A percentile compares a stretch with the other conserved stretches of the same genome.
Evolutionary conservation across 176 grass and related monocot genomes (phyloP).

Genomic region (Oryza glaberrima): DNA sequence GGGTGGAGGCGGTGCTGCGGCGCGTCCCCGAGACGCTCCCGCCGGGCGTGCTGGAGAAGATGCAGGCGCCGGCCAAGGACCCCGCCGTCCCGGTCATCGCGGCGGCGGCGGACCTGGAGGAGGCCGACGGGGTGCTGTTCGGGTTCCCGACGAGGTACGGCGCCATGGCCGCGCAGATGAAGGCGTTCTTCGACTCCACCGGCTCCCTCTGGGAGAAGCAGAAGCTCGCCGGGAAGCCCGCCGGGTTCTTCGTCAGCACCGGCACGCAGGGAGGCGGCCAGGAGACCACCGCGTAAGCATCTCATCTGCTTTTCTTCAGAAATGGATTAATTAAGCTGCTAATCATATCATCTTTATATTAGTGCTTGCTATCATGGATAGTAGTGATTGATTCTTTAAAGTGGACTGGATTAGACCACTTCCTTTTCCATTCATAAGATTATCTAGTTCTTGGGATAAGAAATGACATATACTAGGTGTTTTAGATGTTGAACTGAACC

Average conservation of each 20-base stretch:
- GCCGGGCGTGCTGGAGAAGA: constrained; percentile 69
- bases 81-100: constrained; percentile 54
- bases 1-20: constrained; percentile 65
- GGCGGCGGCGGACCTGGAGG: constrained; percentile 62
- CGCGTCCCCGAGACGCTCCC: constrained; percentile 78
- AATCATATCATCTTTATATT: constrained; percentile 2
- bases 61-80: constrained; percentile 76
- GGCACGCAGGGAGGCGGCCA: constrained; percentile 88
- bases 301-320: constrained; percentile 15
- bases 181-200: constrained; percentile 85
- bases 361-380: neutral
- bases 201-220: constrained; percentile 76
- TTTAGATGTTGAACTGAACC: constrained; percentile 12
- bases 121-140: constrained; percentile 74
- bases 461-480: neutral
- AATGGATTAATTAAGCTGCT: neutral
- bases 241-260: constrained; percentile 84
- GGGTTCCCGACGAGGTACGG: constrained; percentile 87
- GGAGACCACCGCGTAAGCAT: constrained; percentile 85
- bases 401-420: neutral
- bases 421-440: neutral
- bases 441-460: neutral
- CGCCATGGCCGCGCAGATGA: constrained; percentile 92
- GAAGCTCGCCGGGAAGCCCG: constrained; percentile 76
- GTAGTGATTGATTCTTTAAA: neutral